phyloP scores from a whole-genome alignment of 2,329 filamentous ascomycete genomes.

The Rhynchosporium agropyri region DNA sequence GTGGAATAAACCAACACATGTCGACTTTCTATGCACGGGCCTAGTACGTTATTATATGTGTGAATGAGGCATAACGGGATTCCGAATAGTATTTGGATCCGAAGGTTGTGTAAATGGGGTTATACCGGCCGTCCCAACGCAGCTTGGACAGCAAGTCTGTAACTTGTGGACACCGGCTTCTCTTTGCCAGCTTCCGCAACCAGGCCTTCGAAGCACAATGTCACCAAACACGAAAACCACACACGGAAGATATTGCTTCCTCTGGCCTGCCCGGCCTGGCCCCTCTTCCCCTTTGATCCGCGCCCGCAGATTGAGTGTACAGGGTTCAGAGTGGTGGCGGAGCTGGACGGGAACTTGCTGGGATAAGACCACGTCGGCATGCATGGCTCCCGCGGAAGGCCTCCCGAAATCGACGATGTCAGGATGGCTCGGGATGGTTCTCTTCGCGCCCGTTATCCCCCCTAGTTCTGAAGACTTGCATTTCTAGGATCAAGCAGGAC shows the following conservation, averaged over 20 bases:
- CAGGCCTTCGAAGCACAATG: neutral
- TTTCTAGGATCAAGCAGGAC: constrained; percentile 8
- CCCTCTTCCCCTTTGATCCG: constrained; percentile 2
- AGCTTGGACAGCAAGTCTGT: neutral
- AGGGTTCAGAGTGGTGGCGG: constrained; percentile 17
- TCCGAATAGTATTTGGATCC: neutral
- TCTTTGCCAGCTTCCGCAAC: constrained; percentile 7
- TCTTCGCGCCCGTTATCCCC: constrained; percentile 3
- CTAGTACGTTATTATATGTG: neutral
- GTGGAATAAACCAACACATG: constrained; percentile 6
- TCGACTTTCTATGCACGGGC: neutral
- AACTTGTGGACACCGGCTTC: constrained; percentile 8
- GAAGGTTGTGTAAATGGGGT: neutral
- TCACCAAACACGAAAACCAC: too few species aligned
- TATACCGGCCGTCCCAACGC: too few species aligned
- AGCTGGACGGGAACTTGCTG: constrained; percentile 11
- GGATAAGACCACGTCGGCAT: constrained; percentile 16
- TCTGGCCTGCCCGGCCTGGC: neutral
- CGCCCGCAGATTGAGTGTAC: neutral
- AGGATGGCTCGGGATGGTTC: neutral
- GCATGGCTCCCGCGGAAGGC: constrained; percentile 16
- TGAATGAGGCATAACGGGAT: constrained; percentile 3
- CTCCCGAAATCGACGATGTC: constrained; percentile 9
- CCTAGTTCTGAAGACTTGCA: constrained; percentile 13
- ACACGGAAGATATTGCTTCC: neutral